Evolutionary conservation across 345 rosid species (phyloP).

Genomic region (Geranium brycei): DNA sequence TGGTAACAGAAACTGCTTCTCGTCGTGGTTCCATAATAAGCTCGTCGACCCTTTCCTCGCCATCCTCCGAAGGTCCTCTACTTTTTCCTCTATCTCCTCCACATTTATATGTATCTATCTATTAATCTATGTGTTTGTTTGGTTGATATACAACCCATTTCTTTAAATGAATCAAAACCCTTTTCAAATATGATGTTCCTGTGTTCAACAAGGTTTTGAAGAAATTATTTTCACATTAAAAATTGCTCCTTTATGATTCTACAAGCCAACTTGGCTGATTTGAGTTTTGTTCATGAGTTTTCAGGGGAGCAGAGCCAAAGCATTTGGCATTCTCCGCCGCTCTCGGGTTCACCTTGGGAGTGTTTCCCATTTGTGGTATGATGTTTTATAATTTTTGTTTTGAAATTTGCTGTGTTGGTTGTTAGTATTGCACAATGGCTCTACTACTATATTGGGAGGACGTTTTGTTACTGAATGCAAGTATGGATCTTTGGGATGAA

Average conservation of each 20-base stretch:
- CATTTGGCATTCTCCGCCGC: slow-evolving; percentile 83
- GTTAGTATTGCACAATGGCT: too few relatives aligned
- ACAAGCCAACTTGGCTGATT: too few relatives aligned
- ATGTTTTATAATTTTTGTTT: background rate
- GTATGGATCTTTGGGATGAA: background rate
- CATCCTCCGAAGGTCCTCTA: slow-evolving; percentile 51
- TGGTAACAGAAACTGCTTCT: slow-evolving; percentile 5
- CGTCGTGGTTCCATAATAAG: slow-evolving; percentile 41
- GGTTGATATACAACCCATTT: too few relatives aligned
- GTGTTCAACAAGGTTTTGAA: too few relatives aligned
- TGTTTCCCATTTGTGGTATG: slow-evolving; percentile 83
- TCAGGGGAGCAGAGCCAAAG: slow-evolving; percentile 85
- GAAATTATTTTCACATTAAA: too few relatives aligned
- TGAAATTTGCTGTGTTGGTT: too few relatives aligned
- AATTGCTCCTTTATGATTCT: too few relatives aligned
- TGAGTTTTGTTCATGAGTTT: slow-evolving; percentile 1
- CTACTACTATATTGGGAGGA: background rate
- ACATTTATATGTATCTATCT: background rate
- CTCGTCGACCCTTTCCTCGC: slow-evolving; percentile 58
- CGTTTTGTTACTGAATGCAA: background rate
- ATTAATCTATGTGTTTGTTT: background rate
- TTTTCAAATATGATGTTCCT: too few relatives aligned
- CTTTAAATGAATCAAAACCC: too few relatives aligned
- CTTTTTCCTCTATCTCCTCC: background rate
- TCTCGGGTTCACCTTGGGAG: slow-evolving; percentile 66